Evolutionary conservation across 2,329 filamentous ascomycete genomes (phyloP).

Genomic region (Penicillium olsonii): DNA sequence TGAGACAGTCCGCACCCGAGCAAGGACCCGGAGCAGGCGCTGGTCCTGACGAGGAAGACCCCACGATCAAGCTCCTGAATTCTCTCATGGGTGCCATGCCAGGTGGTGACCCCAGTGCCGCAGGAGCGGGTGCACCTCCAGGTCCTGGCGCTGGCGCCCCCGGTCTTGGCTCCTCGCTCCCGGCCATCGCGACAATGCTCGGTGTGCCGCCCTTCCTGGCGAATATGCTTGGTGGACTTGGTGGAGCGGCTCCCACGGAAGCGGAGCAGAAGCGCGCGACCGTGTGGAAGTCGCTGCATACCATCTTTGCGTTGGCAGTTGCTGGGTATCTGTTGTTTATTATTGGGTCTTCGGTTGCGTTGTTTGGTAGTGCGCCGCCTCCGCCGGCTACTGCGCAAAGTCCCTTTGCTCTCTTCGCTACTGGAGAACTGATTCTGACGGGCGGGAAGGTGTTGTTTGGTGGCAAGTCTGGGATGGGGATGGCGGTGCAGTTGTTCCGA

Average conservation of each 20-base stretch:
- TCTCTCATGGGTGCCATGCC: constrained; percentile 37
- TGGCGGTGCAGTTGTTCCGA: constrained; percentile 41
- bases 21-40: constrained; percentile 12
- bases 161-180: constrained; percentile 20
- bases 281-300: constrained; percentile 61
- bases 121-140: constrained; percentile 25
- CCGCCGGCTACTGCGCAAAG: constrained; percentile 48
- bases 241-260: constrained; percentile 38
- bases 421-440: constrained; percentile 47
- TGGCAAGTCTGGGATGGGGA: constrained; percentile 28
- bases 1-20: constrained; percentile 34
- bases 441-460: constrained; percentile 37
- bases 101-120: constrained; percentile 20
- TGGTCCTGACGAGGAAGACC: constrained; percentile 33
- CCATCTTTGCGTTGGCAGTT: constrained; percentile 58
- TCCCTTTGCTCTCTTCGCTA: constrained; percentile 49
- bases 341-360: constrained; percentile 37
- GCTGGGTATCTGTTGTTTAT: constrained; percentile 54
- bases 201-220: constrained; percentile 44
- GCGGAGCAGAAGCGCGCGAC: constrained; percentile 36
- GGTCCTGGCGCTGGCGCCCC: constrained; percentile 21
- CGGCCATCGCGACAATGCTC: constrained; percentile 44
- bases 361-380: constrained; percentile 44
- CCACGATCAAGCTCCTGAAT: constrained; percentile 39
- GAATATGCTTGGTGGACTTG: constrained; percentile 42